These are phyloP conservation scores for Trichosporon sp. DNA, from an alignment of 1,284 basidiomycete genomes.

Conservation along the genomic window DNA sequence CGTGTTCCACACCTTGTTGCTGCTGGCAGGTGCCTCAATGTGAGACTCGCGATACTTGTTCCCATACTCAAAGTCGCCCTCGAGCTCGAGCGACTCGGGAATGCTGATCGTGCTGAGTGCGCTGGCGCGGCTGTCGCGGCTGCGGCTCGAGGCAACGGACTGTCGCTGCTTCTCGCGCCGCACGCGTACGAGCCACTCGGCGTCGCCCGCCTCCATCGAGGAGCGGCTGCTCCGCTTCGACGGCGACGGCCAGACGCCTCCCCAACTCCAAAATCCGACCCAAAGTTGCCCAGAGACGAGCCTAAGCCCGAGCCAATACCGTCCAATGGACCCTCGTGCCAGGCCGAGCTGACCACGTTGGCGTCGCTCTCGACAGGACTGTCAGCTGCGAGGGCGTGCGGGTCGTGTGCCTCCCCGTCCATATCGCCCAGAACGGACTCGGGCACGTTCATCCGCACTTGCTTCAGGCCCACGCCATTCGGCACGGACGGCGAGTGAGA, in stretches of 20 bases:
- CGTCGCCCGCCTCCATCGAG: slow-evolving; percentile 16
- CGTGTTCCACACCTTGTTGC: neutral
- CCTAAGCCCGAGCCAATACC: neutral
- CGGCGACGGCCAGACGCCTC: slow-evolving; percentile 16
- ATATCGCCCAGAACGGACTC: neutral
- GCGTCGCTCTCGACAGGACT: slow-evolving; percentile 13
- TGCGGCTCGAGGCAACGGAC: neutral
- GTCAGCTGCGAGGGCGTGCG: neutral
- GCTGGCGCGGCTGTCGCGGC: slow-evolving; percentile 9
- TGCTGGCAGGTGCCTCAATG: neutral
- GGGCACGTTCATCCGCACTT: slow-evolving; percentile 5
- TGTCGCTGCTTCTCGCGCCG: neutral
- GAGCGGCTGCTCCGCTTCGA: slow-evolving; percentile 13
- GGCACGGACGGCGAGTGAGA: neutral
- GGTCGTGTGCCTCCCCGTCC: slow-evolving; percentile 12
- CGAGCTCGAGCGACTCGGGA: slow-evolving; percentile 7
- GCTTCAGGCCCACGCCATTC: neutral
- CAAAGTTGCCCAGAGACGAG: neutral
- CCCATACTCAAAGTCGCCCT: slow-evolving; percentile 4
- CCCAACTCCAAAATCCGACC: slow-evolving; percentile 15
- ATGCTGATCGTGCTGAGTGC: slow-evolving; percentile 10
- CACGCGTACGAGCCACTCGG: slow-evolving; percentile 7
- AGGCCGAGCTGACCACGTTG: neutral
- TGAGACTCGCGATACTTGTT: slow-evolving; percentile 1
- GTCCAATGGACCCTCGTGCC: slow-evolving; percentile 7